Conservation (phyloP, 1,139 yeast genomes). For the Starmera stellimalicola region DNA sequence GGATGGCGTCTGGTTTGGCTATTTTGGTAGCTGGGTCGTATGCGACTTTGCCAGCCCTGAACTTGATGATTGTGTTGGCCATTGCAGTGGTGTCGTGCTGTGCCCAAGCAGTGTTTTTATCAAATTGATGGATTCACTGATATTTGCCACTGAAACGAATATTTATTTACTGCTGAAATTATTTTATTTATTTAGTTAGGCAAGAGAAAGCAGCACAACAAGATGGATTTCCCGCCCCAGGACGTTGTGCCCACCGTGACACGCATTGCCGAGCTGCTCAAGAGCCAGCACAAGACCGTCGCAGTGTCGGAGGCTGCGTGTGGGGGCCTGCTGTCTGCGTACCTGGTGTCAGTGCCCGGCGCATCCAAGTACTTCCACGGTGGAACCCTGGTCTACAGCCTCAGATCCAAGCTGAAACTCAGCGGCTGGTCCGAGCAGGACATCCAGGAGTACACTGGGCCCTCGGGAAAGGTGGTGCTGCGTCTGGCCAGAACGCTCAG, state of each 20-base stretch:
- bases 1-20: constrained; percentile 70
- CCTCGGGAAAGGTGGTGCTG: constrained; percentile 66
- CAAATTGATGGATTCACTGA: no score
- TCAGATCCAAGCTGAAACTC: constrained; percentile 62
- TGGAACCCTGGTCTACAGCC: constrained; percentile 70
- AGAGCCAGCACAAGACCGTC: constrained; percentile 48
- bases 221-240: constrained; percentile 45
- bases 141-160: background rate
- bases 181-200: background rate
- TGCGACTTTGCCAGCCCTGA: constrained; percentile 82
- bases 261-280: constrained; percentile 47
- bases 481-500: constrained; percentile 70
- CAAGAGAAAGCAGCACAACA: background rate
- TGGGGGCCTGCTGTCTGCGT: constrained; percentile 78
- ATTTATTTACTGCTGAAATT: background rate
- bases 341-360: constrained; percentile 73
- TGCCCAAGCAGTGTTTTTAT: background rate
- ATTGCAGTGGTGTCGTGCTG: background rate
- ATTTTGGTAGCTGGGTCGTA: constrained; percentile 59
- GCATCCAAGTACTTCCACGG: constrained; percentile 81
- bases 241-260: constrained; percentile 41
- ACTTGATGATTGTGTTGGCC: constrained; percentile 29
- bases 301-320: constrained; percentile 86
- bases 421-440: constrained; percentile 75
- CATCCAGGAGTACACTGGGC: constrained; percentile 67